phyloP scores from a whole-genome alignment of 441 rosid genomes.

The Viola pubescens region DNA sequence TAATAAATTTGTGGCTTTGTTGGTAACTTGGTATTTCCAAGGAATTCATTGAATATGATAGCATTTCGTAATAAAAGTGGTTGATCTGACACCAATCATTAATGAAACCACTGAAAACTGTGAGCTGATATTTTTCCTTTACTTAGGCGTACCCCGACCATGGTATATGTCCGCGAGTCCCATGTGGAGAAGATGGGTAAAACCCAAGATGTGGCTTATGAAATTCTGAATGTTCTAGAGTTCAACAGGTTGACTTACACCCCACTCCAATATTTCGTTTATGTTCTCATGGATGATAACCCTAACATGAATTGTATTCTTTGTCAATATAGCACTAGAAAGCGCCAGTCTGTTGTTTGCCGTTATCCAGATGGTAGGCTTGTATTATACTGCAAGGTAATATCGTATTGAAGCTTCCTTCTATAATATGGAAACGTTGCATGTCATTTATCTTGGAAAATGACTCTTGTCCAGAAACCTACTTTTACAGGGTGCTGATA shows the following conservation, averaged over 20 bases:
- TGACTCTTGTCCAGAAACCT: slow-evolving; percentile 26
- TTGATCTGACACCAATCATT: slow-evolving; percentile 2
- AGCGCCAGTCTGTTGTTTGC: slow-evolving; percentile 98
- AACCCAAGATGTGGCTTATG: slow-evolving; percentile 72
- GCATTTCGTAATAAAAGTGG: neutral
- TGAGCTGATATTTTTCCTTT: slow-evolving; percentile 13
- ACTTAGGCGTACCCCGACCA: slow-evolving; percentile 95
- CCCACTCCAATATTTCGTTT: slow-evolving; percentile 14
- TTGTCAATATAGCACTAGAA: slow-evolving; percentile 70
- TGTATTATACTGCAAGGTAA: slow-evolving; percentile 93
- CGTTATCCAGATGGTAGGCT: slow-evolving; percentile 90
- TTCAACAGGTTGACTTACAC: slow-evolving; percentile 70
- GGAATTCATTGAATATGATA: neutral
- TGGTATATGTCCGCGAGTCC: slow-evolving; percentile 90
- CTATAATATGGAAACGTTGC: slow-evolving; percentile 9
- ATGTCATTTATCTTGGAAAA: slow-evolving; percentile 20
- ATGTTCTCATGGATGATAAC: slow-evolving; percentile 17
- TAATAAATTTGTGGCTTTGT: neutral
- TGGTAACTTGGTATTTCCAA: no score
- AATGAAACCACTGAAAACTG: slow-evolving; percentile 7
- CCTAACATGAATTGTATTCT: slow-evolving; percentile 20
- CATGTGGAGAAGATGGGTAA: slow-evolving; percentile 91
- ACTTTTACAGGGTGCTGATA: slow-evolving; percentile 77
- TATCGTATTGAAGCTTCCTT: slow-evolving; percentile 18
- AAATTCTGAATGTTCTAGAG: slow-evolving; percentile 95